Percentiles rank a stretch among this genome's conserved stretches.
Evolutionary conservation across 2,329 filamentous ascomycete genomes (phyloP).

Genomic region (Fusarium nisikadoi): DNA sequence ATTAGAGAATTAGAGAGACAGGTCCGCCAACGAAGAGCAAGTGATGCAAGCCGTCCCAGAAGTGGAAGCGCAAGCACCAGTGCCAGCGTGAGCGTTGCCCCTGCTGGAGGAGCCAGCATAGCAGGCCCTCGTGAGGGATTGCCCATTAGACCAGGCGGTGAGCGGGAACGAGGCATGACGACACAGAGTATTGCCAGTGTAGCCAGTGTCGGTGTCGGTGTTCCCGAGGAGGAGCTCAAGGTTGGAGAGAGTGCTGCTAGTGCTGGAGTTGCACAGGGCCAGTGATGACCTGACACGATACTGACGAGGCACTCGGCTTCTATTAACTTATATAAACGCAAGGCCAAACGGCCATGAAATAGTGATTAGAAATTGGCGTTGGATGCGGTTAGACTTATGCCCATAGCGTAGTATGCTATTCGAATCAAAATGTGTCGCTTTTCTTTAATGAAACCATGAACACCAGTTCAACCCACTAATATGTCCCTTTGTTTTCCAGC

Average conservation of each 20-base stretch:
- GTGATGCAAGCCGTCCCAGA: slow-evolving; percentile 58
- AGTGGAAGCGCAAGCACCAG: slow-evolving; percentile 66
- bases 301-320: background rate
- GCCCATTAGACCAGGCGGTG: slow-evolving; percentile 42
- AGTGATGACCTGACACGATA: slow-evolving; percentile 2
- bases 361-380: slow-evolving; percentile 39
- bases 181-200: slow-evolving; percentile 58
- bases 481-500: background rate
- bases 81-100: slow-evolving; percentile 58
- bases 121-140: slow-evolving; percentile 57
- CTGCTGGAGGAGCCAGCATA: slow-evolving; percentile 54
- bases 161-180: slow-evolving; percentile 55
- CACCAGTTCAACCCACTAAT: background rate
- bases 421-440: background rate
- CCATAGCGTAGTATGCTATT: slow-evolving; percentile 11
- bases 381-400: slow-evolving; percentile 35
- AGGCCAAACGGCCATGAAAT: slow-evolving; percentile 28
- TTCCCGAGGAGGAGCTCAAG: slow-evolving; percentile 68
- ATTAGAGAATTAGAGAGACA: slow-evolving; percentile 71
- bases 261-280: slow-evolving; percentile 43
- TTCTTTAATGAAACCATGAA: background rate
- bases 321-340: background rate
- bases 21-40: slow-evolving; percentile 60
- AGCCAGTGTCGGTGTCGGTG: slow-evolving; percentile 62
- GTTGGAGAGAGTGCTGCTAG: slow-evolving; percentile 72